Base-by-base conservation (phyloP, 176 grass and related monocot species). In the Puccinellia tenuiflora region DNA sequence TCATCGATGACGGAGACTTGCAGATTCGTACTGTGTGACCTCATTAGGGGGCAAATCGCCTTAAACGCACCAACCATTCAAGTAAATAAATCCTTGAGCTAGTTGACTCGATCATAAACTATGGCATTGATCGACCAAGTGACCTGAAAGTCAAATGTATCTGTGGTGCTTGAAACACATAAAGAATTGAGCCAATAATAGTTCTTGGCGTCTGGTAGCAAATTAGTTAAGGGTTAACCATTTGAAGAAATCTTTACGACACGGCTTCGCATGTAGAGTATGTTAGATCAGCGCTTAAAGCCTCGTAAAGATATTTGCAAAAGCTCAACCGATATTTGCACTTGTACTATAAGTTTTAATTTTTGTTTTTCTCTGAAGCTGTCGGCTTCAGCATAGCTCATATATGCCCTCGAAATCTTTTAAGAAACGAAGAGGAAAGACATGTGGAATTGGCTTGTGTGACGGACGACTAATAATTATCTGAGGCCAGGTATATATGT, bases 41-140 rank as follows among this genome's bases (percentile, higher is more conserved):
- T 51, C 12, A 37, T 46, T 43, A 59, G 18, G 46, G 28, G 67
- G 25, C 9, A 81, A 68, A 43, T 56, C 48, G 6, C n/a, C 28
- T 45, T 57, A 54, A 63, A 78, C 73, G 40, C 73, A 60, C 52
- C 20, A 35, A n/a, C 43, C 11, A 45, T 61, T 11, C 7, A 60
- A 16, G 16, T 28, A 80, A 14, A 68, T 3, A 60, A 77, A 82
- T 26, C 52, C 3, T 54, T 14, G n/a, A 35, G 30, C 39, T 46
- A 68, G 61, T 69, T 82, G 71, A 87, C 79, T 62, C 59, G 39
- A 68, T 77, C 29, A 69, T 87, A 69, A 69, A 76, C 72, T 77
- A 82, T 29, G 76, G 28, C 28, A 83, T 71, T 70, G 62, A 83
- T 69, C n/a, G 61, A 7, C 62, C 73, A 38, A 82, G 61, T 67